Percentiles rank a stretch among this genome's conserved stretches.
Evolutionary conservation across 257 asterid genomes (phyloP).

Genomic region (Sherardia arvensis): DNA sequence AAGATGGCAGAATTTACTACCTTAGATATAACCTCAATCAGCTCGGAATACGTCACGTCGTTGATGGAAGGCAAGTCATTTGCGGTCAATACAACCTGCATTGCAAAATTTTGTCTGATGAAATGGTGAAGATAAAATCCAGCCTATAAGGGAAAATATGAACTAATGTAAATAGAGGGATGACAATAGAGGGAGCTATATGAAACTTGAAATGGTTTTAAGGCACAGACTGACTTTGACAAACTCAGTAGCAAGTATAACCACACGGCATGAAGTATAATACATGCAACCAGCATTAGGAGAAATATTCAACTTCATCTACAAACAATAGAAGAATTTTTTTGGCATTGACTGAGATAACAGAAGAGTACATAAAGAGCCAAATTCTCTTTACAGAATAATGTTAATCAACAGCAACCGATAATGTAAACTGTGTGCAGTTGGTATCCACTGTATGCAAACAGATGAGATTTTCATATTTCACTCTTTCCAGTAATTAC

Average conservation of each 20-base stretch:
- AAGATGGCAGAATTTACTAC: constrained; percentile 20
- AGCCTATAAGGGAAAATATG: neutral
- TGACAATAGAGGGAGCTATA: neutral
- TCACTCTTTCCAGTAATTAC: too few species aligned
- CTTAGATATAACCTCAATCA: constrained; percentile 68
- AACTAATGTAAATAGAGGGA: neutral
- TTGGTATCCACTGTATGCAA: neutral
- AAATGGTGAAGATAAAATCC: too few species aligned
- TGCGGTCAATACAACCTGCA: constrained; percentile 89
- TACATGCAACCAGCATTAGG: neutral
- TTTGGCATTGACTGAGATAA: too few species aligned
- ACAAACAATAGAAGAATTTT: too few species aligned
- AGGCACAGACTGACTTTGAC: neutral
- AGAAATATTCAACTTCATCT: neutral
- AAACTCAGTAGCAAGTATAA: neutral
- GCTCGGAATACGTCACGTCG: constrained; percentile 72
- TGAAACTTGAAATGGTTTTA: constrained; percentile 1
- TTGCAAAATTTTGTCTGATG: constrained; percentile 5
- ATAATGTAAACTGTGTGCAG: neutral
- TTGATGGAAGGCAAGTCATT: constrained; percentile 92
- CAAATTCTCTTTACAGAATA: too few species aligned
- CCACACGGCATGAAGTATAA: too few species aligned
- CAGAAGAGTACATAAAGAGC: too few species aligned
- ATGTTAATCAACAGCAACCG: too few species aligned
- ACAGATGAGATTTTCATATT: neutral